phyloP scores from a whole-genome alignment of 164 flowering plant genomes.

The Liquidambar formosana region DNA sequence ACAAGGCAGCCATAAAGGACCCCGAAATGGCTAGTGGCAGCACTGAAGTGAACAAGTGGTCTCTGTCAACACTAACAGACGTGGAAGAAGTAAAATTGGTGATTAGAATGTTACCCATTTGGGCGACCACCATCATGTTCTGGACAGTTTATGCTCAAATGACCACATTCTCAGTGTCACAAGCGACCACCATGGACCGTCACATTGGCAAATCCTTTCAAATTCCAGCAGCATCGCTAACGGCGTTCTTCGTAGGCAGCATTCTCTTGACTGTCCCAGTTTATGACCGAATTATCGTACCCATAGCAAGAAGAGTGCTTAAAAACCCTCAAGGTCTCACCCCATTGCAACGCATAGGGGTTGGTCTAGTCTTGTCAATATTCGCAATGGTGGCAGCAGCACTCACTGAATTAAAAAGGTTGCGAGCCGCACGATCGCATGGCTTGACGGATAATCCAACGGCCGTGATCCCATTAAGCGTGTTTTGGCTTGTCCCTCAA shows the following conservation, averaged over 20 bases:
- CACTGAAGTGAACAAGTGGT: conserved; percentile 39
- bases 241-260: conserved; percentile 79
- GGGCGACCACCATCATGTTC: conserved; percentile 87
- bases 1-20: conserved; percentile 53
- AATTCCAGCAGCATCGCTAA: conserved; percentile 77
- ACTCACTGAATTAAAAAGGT: conserved; percentile 54
- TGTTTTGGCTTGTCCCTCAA: conserved; percentile 75
- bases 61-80: conserved; percentile 45
- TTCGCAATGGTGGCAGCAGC: conserved; percentile 75
- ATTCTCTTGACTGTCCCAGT: conserved; percentile 75
- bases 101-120: conserved; percentile 67
- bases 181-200: conserved; percentile 84
- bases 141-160: conserved; percentile 91
- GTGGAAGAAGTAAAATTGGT: conserved; percentile 72
- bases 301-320: conserved; percentile 31
- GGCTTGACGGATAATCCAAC: conserved; percentile 38
- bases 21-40: not conserved
- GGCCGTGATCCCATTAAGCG: conserved; percentile 51
- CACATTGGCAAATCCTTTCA: conserved; percentile 57
- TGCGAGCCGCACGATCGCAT: conserved; percentile 33
- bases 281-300: conserved; percentile 62
- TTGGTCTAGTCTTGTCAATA: conserved; percentile 65
- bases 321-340: conserved; percentile 67
- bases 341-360: conserved; percentile 67
- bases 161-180: conserved; percentile 86